Conservation (phyloP, 2,329 filamentous ascomycete species). For the Colletotrichum eleusines region DNA sequence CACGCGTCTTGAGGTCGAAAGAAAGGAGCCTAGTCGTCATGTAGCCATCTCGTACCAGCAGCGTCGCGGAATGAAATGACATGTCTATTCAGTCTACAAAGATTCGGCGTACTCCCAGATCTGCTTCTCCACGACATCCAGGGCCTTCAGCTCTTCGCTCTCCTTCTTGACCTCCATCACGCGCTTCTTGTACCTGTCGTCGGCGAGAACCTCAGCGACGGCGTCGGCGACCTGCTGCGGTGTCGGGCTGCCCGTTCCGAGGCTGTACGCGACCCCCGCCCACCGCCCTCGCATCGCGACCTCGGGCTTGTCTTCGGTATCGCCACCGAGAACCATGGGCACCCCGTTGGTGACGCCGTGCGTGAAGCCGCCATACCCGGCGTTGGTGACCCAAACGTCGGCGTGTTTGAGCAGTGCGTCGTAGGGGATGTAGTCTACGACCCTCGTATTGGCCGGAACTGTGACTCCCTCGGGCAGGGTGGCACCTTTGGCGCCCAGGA, state of each 20-base stretch:
- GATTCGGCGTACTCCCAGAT: slow-evolving; percentile 39
- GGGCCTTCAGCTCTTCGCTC: slow-evolving; percentile 48
- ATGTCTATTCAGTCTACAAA: not conserved
- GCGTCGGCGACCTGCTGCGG: slow-evolving; percentile 47
- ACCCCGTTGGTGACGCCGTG: slow-evolving; percentile 60
- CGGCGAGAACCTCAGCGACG: slow-evolving; percentile 49
- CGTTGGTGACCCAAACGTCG: slow-evolving; percentile 62
- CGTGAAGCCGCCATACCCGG: slow-evolving; percentile 61
- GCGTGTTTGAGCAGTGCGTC: slow-evolving; percentile 58
- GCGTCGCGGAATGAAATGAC: not conserved
- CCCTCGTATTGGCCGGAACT: slow-evolving; percentile 57
- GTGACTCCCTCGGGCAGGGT: slow-evolving; percentile 45
- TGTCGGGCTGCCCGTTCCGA: slow-evolving; percentile 52
- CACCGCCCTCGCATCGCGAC: slow-evolving; percentile 56
- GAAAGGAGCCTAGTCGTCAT: no score
- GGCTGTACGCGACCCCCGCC: slow-evolving; percentile 59
- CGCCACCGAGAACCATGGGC: slow-evolving; percentile 61
- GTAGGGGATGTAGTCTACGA: slow-evolving; percentile 63
- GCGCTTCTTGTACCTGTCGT: slow-evolving; percentile 49
- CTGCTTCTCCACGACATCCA: slow-evolving; percentile 33
- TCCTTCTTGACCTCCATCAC: slow-evolving; percentile 49
- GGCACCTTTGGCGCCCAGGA: slow-evolving; percentile 47
- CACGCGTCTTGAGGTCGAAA: no score
- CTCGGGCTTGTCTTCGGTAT: slow-evolving; percentile 57
- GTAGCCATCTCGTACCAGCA: no score